phyloP scores from a whole-genome alignment of 495 filamentous ascomycete species.

The Aspergillus sclerotiicarbonarius region DNA sequence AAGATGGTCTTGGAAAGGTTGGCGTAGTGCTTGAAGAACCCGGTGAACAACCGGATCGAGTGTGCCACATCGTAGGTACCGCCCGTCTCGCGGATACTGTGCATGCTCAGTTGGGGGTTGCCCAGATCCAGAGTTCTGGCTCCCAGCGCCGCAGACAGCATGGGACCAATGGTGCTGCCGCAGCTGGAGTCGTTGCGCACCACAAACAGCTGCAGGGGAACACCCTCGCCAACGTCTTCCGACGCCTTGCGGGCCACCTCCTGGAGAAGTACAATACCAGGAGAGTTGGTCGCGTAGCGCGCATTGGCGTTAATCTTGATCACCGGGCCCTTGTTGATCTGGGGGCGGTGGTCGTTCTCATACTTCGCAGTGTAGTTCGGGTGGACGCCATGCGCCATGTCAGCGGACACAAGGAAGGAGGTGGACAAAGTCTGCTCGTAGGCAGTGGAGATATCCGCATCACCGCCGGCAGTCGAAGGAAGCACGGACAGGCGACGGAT shows the following conservation, averaged over 20 bases:
- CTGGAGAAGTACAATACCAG: slow-evolving; percentile 88
- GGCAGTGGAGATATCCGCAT: slow-evolving; percentile 63
- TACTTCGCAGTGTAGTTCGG: slow-evolving; percentile 93
- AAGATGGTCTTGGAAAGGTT: slow-evolving; percentile 77
- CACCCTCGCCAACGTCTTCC: slow-evolving; percentile 48
- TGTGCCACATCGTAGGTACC: slow-evolving; percentile 86
- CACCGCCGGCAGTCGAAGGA: slow-evolving; percentile 48
- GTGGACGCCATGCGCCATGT: slow-evolving; percentile 95
- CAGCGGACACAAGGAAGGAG: slow-evolving; percentile 94
- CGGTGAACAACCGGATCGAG: slow-evolving; percentile 79
- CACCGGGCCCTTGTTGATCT: slow-evolving; percentile 94
- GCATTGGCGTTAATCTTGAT: slow-evolving; percentile 99
- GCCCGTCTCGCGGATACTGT: slow-evolving; percentile 90
- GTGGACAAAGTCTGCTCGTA: slow-evolving; percentile 90
- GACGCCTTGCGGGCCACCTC: slow-evolving; percentile 71
- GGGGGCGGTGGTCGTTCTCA: slow-evolving; percentile 82
- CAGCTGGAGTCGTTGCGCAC: slow-evolving; percentile 93
- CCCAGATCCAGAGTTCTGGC: slow-evolving; percentile 88
- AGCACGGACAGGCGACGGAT: slow-evolving; percentile 84
- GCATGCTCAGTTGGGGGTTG: slow-evolving; percentile 96
- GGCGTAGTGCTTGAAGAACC: slow-evolving; percentile 81
- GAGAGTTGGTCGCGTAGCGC: slow-evolving; percentile 92
- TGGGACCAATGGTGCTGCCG: slow-evolving; percentile 94
- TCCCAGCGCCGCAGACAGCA: slow-evolving; percentile 82
- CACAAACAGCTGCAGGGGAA: slow-evolving; percentile 93